Conservation (phyloP, 257 asterid genomes). For the Euphrasia confusa region DNA sequence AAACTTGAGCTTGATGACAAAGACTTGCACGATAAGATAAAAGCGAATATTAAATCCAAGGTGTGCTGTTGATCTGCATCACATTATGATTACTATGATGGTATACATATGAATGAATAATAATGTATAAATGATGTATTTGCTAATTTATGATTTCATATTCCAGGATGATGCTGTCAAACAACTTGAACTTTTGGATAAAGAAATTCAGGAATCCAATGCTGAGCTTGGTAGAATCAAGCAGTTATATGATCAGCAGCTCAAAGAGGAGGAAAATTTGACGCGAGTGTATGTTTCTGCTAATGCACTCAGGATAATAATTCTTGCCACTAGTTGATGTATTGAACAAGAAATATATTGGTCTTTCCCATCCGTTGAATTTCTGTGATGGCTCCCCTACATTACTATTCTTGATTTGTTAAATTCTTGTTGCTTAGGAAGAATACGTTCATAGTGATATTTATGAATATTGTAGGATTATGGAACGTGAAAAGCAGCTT, state of each 20-base stretch:
- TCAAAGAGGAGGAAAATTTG: constrained; percentile 76
- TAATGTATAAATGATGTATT: constrained; percentile 19
- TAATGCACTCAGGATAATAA: constrained; percentile 5
- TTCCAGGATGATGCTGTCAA: constrained; percentile 76
- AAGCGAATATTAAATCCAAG: constrained; percentile 68
- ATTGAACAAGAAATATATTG: constrained; percentile 10
- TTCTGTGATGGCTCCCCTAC: constrained; percentile 1
- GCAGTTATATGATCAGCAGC: constrained; percentile 56
- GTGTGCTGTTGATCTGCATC: constrained; percentile 33
- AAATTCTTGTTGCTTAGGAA: constrained; percentile 15
- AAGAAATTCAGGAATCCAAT: constrained; percentile 66
- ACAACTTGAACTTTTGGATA: constrained; percentile 76
- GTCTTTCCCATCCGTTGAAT: constrained; percentile 9
- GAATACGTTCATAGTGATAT: constrained; percentile 4
- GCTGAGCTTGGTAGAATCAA: constrained; percentile 56
- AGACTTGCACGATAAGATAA: constrained; percentile 80
- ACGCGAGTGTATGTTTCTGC: constrained; percentile 62
- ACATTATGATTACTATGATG: constrained; percentile 15
- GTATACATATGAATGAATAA: constrained; percentile 11
- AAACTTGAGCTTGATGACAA: constrained; percentile 88
- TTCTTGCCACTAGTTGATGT: constrained; percentile 22
- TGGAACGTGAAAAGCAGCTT: constrained; percentile 97
- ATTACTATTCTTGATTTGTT: constrained; percentile 9
- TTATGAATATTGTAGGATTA: constrained; percentile 51
- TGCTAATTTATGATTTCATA: constrained; percentile 25